Percentiles rank a stretch among this genome's conserved stretches.
Evolutionary conservation across 805 yeast species (phyloP).

Genomic region (Lipomyces yamadae): DNA sequence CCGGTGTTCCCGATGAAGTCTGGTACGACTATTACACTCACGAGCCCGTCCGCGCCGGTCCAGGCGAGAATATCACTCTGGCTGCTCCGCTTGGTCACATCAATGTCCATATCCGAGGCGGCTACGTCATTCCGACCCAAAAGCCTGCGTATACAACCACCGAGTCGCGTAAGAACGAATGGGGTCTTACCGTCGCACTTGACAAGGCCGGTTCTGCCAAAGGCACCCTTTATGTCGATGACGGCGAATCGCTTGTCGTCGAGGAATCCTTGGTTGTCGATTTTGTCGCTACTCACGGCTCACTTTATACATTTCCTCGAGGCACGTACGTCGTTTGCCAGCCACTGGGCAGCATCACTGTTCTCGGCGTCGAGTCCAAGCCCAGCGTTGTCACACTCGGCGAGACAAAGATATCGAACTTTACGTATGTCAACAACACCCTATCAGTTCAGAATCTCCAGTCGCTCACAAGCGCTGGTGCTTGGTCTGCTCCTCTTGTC

Average conservation of each 20-base stretch:
- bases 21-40: constrained; percentile 33
- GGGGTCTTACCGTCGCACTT: constrained; percentile 63
- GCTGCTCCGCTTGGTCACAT: constrained; percentile 56
- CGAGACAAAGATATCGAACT: constrained; percentile 1
- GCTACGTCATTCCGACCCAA: constrained; percentile 62
- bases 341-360: constrained; percentile 17
- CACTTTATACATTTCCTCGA: background rate
- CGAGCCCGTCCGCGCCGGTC: constrained; percentile 47
- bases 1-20: constrained; percentile 39
- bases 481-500: constrained; percentile 6
- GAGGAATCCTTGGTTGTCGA: constrained; percentile 9
- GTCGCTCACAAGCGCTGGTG: constrained; percentile 1
- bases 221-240: constrained; percentile 69
- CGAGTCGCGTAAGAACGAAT: constrained; percentile 76
- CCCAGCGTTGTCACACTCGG: constrained; percentile 12
- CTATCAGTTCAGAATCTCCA: background rate
- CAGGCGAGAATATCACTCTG: constrained; percentile 37
- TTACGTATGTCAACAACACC: constrained; percentile 8
- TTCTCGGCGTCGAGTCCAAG: constrained; percentile 15
- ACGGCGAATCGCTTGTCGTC: constrained; percentile 60
- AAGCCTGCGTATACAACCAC: constrained; percentile 58
- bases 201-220: constrained; percentile 52
- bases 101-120: constrained; percentile 58
- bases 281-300: constrained; percentile 1
- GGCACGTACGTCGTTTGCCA: constrained; percentile 1